Evolutionary conservation across 306 rosid species (phyloP), one percentile per base, ranked within the genome.

Genomic region (Quercus variabilis): DNA sequence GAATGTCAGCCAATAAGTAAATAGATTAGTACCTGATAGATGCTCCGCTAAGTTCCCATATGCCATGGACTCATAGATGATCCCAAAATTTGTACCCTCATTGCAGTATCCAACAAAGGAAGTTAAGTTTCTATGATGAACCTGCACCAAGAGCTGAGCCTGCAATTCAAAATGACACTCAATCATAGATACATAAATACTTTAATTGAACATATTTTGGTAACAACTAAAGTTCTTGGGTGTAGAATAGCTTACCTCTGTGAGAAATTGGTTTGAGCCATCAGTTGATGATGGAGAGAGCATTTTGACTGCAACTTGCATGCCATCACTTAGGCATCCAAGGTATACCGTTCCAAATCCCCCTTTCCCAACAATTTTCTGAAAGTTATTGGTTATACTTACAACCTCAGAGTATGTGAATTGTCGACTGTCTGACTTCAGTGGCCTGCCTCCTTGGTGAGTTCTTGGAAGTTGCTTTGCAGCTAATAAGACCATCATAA

Each of bases 231-330:
- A 41, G 46, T 41, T 41, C 46, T 1, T 41, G 46, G 46, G 46
- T 5, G 10, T 41, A 12, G 63, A 38, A 55, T 25, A 63, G 21
- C 87, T 1, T 84, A 63, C 92, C 94, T 90, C 92, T 23, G 85
- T 78, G 72, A 84, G 85, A 76, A 88, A 90, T 77, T 90, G 81
- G 73, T 64, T 76, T 62, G 79, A 82, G 18, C 82, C 85, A 78
- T 75, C 82, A 31, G 78, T 12, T n/a, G 89, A 74, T 55, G 79
- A 73, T 13, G 74, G 43, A 33, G 87, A 83, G 60, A 90, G 85
- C 80, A 88, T 80, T 82, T 90, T 90, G 80, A 88, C 90, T 62
- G 92, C 92, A 23, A 86, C 91, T 84, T 87, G 88, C 43, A 86
- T 82, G 28, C 69, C 60, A 9, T 81, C 83, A 5, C 63, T 57